Conservation (phyloP, 108 stramenopile species). For the Fragilaria radians region DNA sequence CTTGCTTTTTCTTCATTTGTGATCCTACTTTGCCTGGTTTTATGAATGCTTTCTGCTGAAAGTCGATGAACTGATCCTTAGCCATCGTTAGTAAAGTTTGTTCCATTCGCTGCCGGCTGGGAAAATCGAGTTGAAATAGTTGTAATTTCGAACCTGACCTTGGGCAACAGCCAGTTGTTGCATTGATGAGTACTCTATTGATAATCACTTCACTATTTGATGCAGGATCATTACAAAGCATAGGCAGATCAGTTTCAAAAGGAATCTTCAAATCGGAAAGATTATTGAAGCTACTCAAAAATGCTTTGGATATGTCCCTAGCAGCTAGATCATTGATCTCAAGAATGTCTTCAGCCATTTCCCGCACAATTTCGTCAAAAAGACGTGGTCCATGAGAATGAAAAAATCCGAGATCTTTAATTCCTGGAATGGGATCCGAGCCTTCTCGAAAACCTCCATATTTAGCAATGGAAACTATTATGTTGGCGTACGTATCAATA, state of each 20-base stretch:
- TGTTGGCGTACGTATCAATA: constrained; percentile 62
- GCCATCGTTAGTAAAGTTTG: constrained; percentile 18
- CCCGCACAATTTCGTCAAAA: constrained; percentile 59
- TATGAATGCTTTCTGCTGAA: constrained; percentile 12
- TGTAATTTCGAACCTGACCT: constrained; percentile 51
- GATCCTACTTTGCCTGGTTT: constrained; percentile 15
- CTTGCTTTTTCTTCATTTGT: not conserved
- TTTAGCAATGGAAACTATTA: constrained; percentile 60
- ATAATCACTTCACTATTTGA: constrained; percentile 47
- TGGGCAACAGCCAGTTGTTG: constrained; percentile 50
- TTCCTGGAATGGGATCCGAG: constrained; percentile 43
- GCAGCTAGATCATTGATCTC: constrained; percentile 75
- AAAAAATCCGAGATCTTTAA: constrained; percentile 35
- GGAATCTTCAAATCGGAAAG: constrained; percentile 39
- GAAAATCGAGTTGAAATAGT: constrained; percentile 49
- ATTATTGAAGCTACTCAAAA: constrained; percentile 50
- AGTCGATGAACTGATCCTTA: not conserved
- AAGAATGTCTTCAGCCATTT: constrained; percentile 63
- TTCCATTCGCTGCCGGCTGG: constrained; percentile 43
- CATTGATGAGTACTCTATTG: constrained; percentile 49
- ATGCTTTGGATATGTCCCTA: constrained; percentile 61
- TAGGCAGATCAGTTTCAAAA: too few species aligned
- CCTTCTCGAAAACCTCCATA: constrained; percentile 49
- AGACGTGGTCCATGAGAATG: constrained; percentile 42
- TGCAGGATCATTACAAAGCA: constrained; percentile 31